A percentile compares a stretch with the other conserved stretches of the same genome.
Conservation (phyloP, 139 green algal species). For the Raphidocelis subcapitata region DNA sequence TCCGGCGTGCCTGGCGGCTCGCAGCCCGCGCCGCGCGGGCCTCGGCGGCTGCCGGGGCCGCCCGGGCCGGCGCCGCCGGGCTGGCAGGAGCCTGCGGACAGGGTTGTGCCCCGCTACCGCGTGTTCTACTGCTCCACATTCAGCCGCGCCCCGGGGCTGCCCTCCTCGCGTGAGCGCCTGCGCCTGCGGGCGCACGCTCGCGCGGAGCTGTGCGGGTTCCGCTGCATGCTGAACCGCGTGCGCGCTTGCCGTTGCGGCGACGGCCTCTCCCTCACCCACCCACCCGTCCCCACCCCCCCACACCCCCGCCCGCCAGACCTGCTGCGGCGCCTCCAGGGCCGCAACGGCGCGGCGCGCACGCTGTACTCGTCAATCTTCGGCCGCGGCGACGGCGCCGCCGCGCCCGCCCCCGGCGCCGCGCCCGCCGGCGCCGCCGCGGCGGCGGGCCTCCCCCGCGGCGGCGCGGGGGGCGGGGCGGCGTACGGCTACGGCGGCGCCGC, state of each 20-base stretch:
- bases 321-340: not conserved
- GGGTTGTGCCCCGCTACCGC: slow-evolving; percentile 31
- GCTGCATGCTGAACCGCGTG: not conserved
- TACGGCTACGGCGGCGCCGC: not conserved
- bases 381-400: slow-evolving; percentile 4
- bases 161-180: slow-evolving; percentile 51
- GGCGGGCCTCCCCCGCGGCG: not conserved
- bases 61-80: too few relatives aligned
- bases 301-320: not conserved
- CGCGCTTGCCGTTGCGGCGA: too few relatives aligned
- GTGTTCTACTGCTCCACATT: slow-evolving; percentile 74
- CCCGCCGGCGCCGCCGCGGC: not conserved
- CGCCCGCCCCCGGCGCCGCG: slow-evolving; percentile 3
- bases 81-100: too few relatives aligned
- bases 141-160: slow-evolving; percentile 42
- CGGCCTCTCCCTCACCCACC: not conserved
- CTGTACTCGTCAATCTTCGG: slow-evolving; percentile 48
- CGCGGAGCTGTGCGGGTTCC: not conserved
- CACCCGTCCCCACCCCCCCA: not conserved
- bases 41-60: too few relatives aligned
- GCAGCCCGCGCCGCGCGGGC: too few relatives aligned
- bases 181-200: not conserved
- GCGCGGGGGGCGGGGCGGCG: not conserved
- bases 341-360: slow-evolving; percentile 8
- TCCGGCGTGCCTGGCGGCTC: too few relatives aligned